Evolutionary conservation across 805 yeast genomes (phyloP).

Genomic region (Nakazawaea ambrosiae): DNA sequence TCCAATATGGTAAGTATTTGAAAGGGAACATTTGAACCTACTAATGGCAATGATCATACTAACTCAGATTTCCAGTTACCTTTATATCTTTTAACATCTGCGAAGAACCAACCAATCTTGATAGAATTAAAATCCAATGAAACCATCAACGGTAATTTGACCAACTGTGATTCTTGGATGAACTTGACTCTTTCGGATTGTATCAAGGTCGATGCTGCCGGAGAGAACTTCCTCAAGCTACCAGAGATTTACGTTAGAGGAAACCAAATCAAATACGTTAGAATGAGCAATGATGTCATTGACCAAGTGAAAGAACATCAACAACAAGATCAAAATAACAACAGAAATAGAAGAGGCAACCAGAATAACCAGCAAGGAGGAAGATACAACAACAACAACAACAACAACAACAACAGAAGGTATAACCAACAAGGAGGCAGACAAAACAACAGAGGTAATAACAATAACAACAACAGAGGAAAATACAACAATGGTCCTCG

Average conservation of each 20-base stretch:
- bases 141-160: conserved; percentile 74
- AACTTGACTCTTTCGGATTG: conserved; percentile 79
- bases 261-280: conserved; percentile 69
- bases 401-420: conserved; percentile 17
- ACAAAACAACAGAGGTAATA: conserved; percentile 21
- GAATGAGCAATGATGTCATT: conserved; percentile 71
- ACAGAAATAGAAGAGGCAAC: conserved; percentile 21
- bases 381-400: conserved; percentile 16
- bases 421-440: conserved; percentile 14
- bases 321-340: conserved; percentile 36
- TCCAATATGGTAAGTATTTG: no score
- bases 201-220: conserved; percentile 55
- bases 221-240: conserved; percentile 53
- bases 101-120: conserved; percentile 80
- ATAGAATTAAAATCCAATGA: conserved; percentile 93
- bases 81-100: conserved; percentile 79
- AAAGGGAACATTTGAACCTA: no score
- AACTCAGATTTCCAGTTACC: conserved; percentile 80
- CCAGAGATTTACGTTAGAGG: conserved; percentile 82
- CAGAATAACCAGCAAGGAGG: conserved; percentile 4
- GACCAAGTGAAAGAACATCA: conserved; percentile 68
- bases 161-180: conserved; percentile 94
- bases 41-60: no score
- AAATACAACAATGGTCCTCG: conserved; percentile 1
- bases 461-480: conserved; percentile 9